Percentiles rank a stretch among this genome's conserved stretches.
phyloP scores from a whole-genome alignment of 2,329 filamentous ascomycete species.

The Coniochaeta hoffmannii region DNA sequence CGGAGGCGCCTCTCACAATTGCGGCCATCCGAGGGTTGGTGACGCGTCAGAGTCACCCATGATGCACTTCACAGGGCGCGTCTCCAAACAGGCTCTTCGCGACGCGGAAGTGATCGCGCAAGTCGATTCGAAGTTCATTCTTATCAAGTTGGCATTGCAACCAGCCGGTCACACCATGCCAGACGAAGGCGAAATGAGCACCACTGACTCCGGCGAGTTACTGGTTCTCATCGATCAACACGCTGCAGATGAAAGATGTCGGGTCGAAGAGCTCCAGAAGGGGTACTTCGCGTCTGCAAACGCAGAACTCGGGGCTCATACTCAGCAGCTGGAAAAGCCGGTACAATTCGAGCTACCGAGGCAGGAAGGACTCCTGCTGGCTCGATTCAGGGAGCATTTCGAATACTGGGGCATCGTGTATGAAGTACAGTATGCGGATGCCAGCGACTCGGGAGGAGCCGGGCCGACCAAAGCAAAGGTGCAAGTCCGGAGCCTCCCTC shows the following conservation, averaged over 20 bases:
- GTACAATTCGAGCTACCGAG: slow-evolving; percentile 58
- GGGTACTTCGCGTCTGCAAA: slow-evolving; percentile 33
- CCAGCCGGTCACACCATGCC: not conserved
- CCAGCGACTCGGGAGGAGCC: too few relatives aligned
- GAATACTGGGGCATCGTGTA: slow-evolving; percentile 68
- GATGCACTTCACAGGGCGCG: slow-evolving; percentile 26
- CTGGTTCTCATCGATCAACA: slow-evolving; percentile 87
- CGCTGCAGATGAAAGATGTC: slow-evolving; percentile 83
- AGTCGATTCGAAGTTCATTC: slow-evolving; percentile 83
- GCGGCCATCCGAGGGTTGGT: slow-evolving; percentile 5
- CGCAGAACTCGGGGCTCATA: slow-evolving; percentile 4
- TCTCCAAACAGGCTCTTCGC: slow-evolving; percentile 57
- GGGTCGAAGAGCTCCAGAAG: slow-evolving; percentile 64
- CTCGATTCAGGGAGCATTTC: slow-evolving; percentile 48
- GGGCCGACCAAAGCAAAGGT: slow-evolving; percentile 3
- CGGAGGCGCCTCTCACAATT: not conserved
- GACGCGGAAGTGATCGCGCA: slow-evolving; percentile 66
- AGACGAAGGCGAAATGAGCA: not conserved
- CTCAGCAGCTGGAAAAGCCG: slow-evolving; percentile 37
- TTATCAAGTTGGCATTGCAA: slow-evolving; percentile 48
- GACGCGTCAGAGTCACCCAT: slow-evolving; percentile 12
- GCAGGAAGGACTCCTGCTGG: slow-evolving; percentile 54
- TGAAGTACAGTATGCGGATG: slow-evolving; percentile 21
- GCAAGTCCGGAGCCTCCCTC: slow-evolving; percentile 46
- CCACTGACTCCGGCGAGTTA: slow-evolving; percentile 17